These are phyloP conservation scores for Tetragonia tetragonoides DNA, from an alignment of 148 eudicot genomes.

Conservation along the genomic window DNA sequence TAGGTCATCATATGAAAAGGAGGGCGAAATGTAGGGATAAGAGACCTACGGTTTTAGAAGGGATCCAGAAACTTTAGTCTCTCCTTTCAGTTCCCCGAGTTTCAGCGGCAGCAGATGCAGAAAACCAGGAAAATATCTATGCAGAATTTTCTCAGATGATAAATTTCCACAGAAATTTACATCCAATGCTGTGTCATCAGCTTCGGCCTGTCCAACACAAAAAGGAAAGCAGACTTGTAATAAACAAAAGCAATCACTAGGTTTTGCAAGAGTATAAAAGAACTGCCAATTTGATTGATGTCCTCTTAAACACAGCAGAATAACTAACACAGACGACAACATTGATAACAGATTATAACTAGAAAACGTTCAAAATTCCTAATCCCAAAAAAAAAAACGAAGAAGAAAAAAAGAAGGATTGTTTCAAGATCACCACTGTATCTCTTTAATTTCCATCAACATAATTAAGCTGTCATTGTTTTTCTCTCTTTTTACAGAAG, in stretches of 20 bases:
- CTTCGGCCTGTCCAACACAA: conserved; percentile 56
- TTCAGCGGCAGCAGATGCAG: conserved; percentile 65
- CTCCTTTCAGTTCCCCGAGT: conserved; percentile 85
- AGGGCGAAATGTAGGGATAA: conserved; percentile 7
- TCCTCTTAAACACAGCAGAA: neutral
- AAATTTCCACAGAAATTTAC: conserved; percentile 89
- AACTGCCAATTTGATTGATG: neutral
- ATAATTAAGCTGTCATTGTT: neutral
- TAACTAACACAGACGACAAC: neutral
- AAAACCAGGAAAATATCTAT: conserved; percentile 78
- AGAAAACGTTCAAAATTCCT: neutral
- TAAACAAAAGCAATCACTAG: neutral
- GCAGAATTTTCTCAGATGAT: conserved; percentile 65
- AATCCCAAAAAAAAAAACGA: too few relatives aligned
- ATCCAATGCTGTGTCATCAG: conserved; percentile 90
- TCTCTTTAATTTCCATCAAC: neutral
- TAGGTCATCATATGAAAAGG: conserved; percentile 1
- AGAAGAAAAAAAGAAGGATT: too few relatives aligned
- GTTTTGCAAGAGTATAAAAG: neutral
- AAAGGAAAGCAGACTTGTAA: neutral
- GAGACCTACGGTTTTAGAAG: conserved; percentile 82
- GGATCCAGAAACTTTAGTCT: conserved; percentile 93
- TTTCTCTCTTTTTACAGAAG: neutral
- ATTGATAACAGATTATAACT: conserved; percentile 3
- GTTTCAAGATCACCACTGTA: neutral